Conservation (phyloP, 2,329 filamentous ascomycete species). For the Colletotrichum shisoi region DNA sequence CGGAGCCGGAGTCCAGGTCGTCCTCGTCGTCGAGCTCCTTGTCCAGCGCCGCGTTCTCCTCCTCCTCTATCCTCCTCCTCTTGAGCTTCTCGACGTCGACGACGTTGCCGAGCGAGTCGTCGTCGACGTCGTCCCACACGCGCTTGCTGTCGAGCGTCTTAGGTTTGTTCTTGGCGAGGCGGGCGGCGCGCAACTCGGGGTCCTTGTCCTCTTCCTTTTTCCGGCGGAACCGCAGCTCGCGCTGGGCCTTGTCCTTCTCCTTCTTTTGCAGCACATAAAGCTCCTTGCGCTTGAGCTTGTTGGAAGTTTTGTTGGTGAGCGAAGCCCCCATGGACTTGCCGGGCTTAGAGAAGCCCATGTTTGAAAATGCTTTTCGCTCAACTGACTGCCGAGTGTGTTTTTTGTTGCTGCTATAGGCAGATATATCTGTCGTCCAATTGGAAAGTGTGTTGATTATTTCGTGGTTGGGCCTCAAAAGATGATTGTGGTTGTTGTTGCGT, state of each 20-base stretch:
- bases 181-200: conserved; percentile 74
- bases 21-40: conserved; percentile 48
- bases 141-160: conserved; percentile 86
- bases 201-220: conserved; percentile 88
- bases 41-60: conserved; percentile 54
- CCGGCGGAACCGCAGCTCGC: conserved; percentile 77
- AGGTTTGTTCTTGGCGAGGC: conserved; percentile 80
- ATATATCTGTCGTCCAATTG: not conserved
- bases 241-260: conserved; percentile 73
- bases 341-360: conserved; percentile 39
- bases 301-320: conserved; percentile 62
- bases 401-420: not conserved
- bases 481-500: not conserved
- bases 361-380: not conserved
- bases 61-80: conserved; percentile 63
- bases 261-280: conserved; percentile 84
- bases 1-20: conserved; percentile 62
- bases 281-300: conserved; percentile 81
- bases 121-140: conserved; percentile 81
- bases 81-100: conserved; percentile 69
- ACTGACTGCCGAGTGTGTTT: not conserved
- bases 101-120: conserved; percentile 63
- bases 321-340: conserved; percentile 44
- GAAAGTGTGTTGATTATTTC: not conserved
- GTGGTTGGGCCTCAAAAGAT: not conserved